These are phyloP conservation scores for Alternaria panax DNA, from an alignment of 2,329 filamentous ascomycete genomes.

Conservation along the genomic window DNA sequence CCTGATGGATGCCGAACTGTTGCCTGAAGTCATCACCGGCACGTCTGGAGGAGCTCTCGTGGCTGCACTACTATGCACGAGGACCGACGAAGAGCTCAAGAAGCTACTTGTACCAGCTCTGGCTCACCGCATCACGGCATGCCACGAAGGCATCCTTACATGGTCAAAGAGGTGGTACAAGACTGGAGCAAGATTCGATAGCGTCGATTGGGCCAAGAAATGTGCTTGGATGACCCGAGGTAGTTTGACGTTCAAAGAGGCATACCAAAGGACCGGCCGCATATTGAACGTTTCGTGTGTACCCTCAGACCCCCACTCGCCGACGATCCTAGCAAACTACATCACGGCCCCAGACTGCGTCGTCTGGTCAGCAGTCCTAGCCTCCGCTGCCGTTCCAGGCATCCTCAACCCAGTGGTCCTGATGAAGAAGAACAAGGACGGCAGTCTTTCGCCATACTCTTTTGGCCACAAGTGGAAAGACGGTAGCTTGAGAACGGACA, in stretches of 20 bases:
- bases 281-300: slow-evolving; percentile 97
- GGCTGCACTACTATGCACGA: slow-evolving; percentile 83
- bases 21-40: slow-evolving; percentile 94
- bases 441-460: slow-evolving; percentile 83
- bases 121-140: slow-evolving; percentile 84
- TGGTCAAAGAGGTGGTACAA: slow-evolving; percentile 89
- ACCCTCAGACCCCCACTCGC: slow-evolving; percentile 92
- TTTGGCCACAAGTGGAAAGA: slow-evolving; percentile 99
- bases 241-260: slow-evolving; percentile 92
- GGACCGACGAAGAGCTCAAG: slow-evolving; percentile 91
- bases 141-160: slow-evolving; percentile 75
- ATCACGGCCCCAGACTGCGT: slow-evolving; percentile 95
- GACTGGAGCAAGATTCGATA: slow-evolving; percentile 93
- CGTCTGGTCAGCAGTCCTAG: slow-evolving; percentile 95
- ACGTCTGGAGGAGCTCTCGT: slow-evolving; percentile 94
- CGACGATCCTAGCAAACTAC: slow-evolving; percentile 91
- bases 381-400: slow-evolving; percentile 92
- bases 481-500: slow-evolving; percentile 90
- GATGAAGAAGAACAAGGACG: slow-evolving; percentile 82
- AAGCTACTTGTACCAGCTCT: slow-evolving; percentile 84
- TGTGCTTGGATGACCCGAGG: slow-evolving; percentile 91
- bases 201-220: slow-evolving; percentile 85
- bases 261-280: slow-evolving; percentile 90
- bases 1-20: slow-evolving; percentile 80
- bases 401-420: slow-evolving; percentile 95